Percentiles rank a stretch among this genome's conserved stretches.
phyloP scores from a whole-genome alignment of 1,139 yeast species.

The Dujonia santamariae region DNA sequence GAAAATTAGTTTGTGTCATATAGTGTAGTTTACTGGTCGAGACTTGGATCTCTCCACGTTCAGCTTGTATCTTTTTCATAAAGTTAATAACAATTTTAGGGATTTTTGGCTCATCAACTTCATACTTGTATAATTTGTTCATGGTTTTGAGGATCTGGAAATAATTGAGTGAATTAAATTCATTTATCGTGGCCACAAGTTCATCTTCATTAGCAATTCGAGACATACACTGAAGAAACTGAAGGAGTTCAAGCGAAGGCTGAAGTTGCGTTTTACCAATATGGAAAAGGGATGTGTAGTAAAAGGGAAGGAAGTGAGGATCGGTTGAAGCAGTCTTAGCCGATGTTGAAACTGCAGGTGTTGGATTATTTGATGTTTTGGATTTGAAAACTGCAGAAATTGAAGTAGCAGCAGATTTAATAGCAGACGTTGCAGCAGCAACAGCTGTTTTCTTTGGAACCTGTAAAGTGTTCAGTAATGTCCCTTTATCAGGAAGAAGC shows the following conservation, averaged over 20 bases:
- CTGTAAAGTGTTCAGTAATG: background rate
- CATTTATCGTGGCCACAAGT: conserved; percentile 55
- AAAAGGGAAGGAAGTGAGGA: conserved; percentile 40
- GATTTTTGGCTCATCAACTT: conserved; percentile 69
- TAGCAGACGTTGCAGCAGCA: too few species aligned
- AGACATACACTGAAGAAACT: conserved; percentile 88
- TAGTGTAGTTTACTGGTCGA: conserved; percentile 32
- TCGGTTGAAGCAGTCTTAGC: conserved; percentile 15
- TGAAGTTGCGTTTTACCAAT: conserved; percentile 66
- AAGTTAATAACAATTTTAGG: conserved; percentile 43
- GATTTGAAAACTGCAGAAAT: too few species aligned
- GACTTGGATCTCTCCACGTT: conserved; percentile 40
- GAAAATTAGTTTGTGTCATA: conserved; percentile 41
- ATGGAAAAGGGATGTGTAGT: conserved; percentile 53
- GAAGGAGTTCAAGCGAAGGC: conserved; percentile 77
- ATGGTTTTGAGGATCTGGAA: conserved; percentile 68
- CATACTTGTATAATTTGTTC: conserved; percentile 73
- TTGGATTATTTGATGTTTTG: conserved; percentile 6
- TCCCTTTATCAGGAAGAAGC: conserved; percentile 17
- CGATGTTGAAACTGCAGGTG: background rate
- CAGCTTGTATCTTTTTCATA: conserved; percentile 30
- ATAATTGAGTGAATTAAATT: conserved; percentile 61
- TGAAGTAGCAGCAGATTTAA: too few species aligned
- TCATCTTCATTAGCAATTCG: conserved; percentile 53
- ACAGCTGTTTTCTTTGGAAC: conserved; percentile 12